Evolutionary conservation across 768 basidiomycete genomes (phyloP).

Genomic region (Dentipellis fragilis): DNA sequence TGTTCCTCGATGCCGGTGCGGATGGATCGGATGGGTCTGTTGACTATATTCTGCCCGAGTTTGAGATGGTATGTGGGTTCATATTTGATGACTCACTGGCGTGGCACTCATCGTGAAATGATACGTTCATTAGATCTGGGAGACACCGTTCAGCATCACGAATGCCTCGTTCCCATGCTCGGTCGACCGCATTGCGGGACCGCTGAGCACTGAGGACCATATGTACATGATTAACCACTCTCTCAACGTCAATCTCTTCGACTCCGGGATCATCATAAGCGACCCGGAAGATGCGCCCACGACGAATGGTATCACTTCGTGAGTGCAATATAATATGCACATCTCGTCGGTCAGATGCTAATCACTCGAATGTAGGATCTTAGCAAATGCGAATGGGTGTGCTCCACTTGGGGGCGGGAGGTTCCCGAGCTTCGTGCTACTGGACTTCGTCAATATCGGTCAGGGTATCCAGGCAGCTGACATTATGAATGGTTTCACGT

Average conservation of each 20-base stretch:
- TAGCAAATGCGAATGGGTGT: conserved; percentile 34
- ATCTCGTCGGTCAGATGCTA: neutral
- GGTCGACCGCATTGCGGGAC: conserved; percentile 40
- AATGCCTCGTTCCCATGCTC: conserved; percentile 42
- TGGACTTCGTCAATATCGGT: conserved; percentile 44
- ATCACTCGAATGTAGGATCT: conserved; percentile 16
- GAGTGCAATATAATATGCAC: conserved; percentile 5
- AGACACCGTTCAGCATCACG: conserved; percentile 43
- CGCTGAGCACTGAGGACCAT: conserved; percentile 38
- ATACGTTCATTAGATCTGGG: conserved; percentile 35
- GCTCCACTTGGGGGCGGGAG: conserved; percentile 31
- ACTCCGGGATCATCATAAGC: conserved; percentile 18
- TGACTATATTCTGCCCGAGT: conserved; percentile 46
- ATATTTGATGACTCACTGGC: too few species aligned
- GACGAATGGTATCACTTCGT: conserved; percentile 24
- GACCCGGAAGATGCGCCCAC: conserved; percentile 19
- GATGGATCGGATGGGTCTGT: conserved; percentile 25
- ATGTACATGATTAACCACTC: conserved; percentile 54
- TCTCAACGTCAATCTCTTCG: conserved; percentile 32
- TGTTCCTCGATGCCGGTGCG: conserved; percentile 47
- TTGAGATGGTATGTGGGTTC: conserved; percentile 41
- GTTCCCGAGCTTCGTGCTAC: conserved; percentile 41
- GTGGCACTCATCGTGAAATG: neutral
- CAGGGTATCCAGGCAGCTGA: conserved; percentile 33
- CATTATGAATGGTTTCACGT: conserved; percentile 31